Evolutionary conservation across 345 rosid species (phyloP).

Genomic region (Brassica nigra): DNA sequence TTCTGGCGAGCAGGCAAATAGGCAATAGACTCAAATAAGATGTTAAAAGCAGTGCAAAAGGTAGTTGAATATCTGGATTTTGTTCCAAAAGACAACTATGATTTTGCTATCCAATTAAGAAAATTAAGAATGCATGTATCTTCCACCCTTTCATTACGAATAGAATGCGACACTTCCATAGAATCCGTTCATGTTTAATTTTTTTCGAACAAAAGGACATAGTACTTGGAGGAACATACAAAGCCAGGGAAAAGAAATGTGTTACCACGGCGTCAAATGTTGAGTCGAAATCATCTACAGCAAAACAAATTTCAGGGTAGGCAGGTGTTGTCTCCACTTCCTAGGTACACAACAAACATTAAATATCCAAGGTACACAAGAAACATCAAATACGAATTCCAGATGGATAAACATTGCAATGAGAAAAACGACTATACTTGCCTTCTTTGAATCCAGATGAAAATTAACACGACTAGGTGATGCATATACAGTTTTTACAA

Average conservation of each 20-base stretch:
- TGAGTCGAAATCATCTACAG: slow-evolving; percentile 94
- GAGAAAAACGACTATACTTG: slow-evolving; percentile 36
- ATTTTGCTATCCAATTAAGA: too few species aligned
- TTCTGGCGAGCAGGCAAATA: too few species aligned
- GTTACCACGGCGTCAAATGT: slow-evolving; percentile 96
- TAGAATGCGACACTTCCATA: slow-evolving; percentile 4
- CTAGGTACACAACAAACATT: too few species aligned
- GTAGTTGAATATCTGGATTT: too few species aligned
- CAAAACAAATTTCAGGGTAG: slow-evolving; percentile 95
- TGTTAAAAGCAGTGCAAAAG: too few species aligned
- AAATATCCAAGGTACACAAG: too few species aligned
- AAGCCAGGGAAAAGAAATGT: slow-evolving; percentile 23
- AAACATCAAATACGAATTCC: slow-evolving; percentile 37
- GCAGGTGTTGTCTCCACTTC: slow-evolving; percentile 95
- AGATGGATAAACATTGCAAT: background rate
- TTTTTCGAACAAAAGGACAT: slow-evolving; percentile 9
- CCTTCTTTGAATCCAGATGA: slow-evolving; percentile 94
- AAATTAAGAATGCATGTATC: too few species aligned
- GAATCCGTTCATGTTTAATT: background rate
- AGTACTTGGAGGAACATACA: background rate
- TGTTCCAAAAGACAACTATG: too few species aligned
- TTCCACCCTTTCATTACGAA: too few species aligned
- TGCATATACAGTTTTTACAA: slow-evolving; percentile 95
- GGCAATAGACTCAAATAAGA: too few species aligned
- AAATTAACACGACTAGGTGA: slow-evolving; percentile 94